Evolutionary conservation across 352 stramenopile species (phyloP).

Genomic region (Peronospora destructor): DNA sequence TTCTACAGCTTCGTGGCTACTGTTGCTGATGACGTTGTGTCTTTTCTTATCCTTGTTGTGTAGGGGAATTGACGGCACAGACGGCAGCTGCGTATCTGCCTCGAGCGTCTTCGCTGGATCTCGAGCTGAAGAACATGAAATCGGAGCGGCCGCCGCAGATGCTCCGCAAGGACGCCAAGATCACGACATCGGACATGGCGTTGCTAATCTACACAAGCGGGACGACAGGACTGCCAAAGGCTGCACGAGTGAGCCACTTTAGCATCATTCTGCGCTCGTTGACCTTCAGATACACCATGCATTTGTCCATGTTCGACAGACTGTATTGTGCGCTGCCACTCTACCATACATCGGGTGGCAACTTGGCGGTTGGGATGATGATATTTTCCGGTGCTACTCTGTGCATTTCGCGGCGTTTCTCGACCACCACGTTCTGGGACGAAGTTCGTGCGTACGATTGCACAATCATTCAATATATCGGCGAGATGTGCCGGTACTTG

Average conservation of each 20-base stretch:
- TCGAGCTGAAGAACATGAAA: slow-evolving; percentile 25
- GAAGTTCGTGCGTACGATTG: slow-evolving; percentile 60
- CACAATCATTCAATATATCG: slow-evolving; percentile 88
- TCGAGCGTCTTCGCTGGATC: slow-evolving; percentile 43
- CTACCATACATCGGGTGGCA: slow-evolving; percentile 80
- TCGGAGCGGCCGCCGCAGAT: slow-evolving; percentile 20
- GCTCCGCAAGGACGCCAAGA: slow-evolving; percentile 26
- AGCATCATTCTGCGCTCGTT: slow-evolving; percentile 61
- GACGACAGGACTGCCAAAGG: slow-evolving; percentile 78
- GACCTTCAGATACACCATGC: slow-evolving; percentile 44
- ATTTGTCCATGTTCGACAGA: slow-evolving; percentile 47
- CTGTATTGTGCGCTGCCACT: slow-evolving; percentile 79
- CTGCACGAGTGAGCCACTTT: slow-evolving; percentile 66
- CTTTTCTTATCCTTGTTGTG: not conserved
- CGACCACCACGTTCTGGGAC: slow-evolving; percentile 62
- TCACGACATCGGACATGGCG: slow-evolving; percentile 52
- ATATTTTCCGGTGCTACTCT: slow-evolving; percentile 67
- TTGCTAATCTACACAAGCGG: slow-evolving; percentile 85
- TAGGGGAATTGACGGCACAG: slow-evolving; percentile 17
- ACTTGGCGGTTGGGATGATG: slow-evolving; percentile 76
- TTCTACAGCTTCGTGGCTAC: not conserved
- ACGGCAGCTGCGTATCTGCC: slow-evolving; percentile 15
- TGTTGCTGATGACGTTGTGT: not conserved
- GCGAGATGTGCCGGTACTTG: slow-evolving; percentile 86
- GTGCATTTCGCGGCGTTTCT: slow-evolving; percentile 74